These are phyloP conservation scores for Blastobotrys muscicola DNA, from an alignment of 805 yeast genomes.

Conservation along the genomic window DNA sequence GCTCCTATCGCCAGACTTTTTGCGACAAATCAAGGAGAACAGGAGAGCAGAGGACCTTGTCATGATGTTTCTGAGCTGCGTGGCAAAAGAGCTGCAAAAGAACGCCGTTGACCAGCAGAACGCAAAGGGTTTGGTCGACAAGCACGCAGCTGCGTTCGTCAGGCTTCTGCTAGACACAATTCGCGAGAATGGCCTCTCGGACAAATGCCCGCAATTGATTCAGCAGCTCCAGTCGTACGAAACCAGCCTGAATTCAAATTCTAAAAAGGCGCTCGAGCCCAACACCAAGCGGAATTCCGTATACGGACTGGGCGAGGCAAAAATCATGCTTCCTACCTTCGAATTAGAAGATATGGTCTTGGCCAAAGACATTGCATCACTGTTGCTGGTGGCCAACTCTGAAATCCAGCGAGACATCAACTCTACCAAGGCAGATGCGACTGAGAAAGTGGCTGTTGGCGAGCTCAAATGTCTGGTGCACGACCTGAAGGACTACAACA, in stretches of 20 bases:
- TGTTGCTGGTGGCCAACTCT: slow-evolving; percentile 42
- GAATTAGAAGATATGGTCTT: slow-evolving; percentile 46
- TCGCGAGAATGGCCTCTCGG: slow-evolving; percentile 12
- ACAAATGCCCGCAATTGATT: slow-evolving; percentile 11
- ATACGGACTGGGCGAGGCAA: slow-evolving; percentile 2
- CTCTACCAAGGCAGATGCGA: slow-evolving; percentile 32
- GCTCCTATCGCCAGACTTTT: slow-evolving; percentile 39
- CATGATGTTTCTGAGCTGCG: slow-evolving; percentile 25
- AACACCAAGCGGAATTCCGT: background rate
- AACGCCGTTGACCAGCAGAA: slow-evolving; percentile 31
- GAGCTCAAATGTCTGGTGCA: slow-evolving; percentile 23
- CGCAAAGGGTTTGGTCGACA: slow-evolving; percentile 18
- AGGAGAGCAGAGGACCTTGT: slow-evolving; percentile 28
- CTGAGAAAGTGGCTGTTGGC: slow-evolving; percentile 26
- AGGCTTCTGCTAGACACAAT: slow-evolving; percentile 19
- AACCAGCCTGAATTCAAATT: slow-evolving; percentile 7
- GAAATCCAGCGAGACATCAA: slow-evolving; percentile 48
- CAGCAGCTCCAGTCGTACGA: slow-evolving; percentile 18
- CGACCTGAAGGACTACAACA: slow-evolving; percentile 23
- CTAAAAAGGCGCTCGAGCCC: slow-evolving; percentile 5
- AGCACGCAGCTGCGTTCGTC: slow-evolving; percentile 24
- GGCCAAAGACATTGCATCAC: slow-evolving; percentile 36
- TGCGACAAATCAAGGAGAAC: slow-evolving; percentile 27
- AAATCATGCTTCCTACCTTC: slow-evolving; percentile 36
- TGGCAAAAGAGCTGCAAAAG: slow-evolving; percentile 22